phyloP scores from a whole-genome alignment of 2,329 filamentous ascomycete species.

The Penicillium sp. region DNA sequence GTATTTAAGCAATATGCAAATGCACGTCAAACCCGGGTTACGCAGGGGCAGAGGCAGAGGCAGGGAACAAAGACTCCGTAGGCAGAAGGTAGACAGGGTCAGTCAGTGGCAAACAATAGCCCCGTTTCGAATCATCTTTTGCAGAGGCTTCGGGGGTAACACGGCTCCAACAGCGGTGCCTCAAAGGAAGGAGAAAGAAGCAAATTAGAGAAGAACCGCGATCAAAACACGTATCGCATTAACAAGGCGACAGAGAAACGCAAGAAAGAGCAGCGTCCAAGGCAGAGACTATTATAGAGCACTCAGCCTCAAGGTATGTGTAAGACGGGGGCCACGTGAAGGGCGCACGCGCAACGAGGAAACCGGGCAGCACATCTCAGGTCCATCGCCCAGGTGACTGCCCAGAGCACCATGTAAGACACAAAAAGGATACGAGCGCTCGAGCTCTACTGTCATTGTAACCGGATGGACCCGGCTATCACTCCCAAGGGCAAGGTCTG shows the following conservation, averaged over 20 bases:
- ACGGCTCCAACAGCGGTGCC: background rate
- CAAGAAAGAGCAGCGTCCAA: background rate
- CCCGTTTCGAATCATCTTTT: conserved; percentile 2
- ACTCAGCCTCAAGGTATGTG: conserved; percentile 22
- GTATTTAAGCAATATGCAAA: conserved; percentile 6
- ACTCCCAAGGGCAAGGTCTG: background rate
- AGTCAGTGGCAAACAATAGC: conserved; percentile 4
- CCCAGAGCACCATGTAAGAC: conserved; percentile 4
- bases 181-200: conserved; percentile 1
- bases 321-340: conserved; percentile 28
- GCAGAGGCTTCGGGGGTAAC: background rate
- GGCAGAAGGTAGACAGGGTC: background rate
- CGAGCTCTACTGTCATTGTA: background rate
- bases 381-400: conserved; percentile 21
- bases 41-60: conserved; percentile 3
- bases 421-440: background rate
- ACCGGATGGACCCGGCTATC: background rate
- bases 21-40: background rate
- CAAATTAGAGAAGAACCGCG: background rate
- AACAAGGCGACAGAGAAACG: background rate
- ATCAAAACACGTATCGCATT: background rate
- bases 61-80: background rate
- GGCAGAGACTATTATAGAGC: conserved; percentile 22
- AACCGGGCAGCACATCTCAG: conserved; percentile 9
- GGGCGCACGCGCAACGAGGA: conserved; percentile 25